These are phyloP conservation scores for Pythium aquatile DNA, from an alignment of 352 stramenopile genomes.

Conservation along the genomic window DNA sequence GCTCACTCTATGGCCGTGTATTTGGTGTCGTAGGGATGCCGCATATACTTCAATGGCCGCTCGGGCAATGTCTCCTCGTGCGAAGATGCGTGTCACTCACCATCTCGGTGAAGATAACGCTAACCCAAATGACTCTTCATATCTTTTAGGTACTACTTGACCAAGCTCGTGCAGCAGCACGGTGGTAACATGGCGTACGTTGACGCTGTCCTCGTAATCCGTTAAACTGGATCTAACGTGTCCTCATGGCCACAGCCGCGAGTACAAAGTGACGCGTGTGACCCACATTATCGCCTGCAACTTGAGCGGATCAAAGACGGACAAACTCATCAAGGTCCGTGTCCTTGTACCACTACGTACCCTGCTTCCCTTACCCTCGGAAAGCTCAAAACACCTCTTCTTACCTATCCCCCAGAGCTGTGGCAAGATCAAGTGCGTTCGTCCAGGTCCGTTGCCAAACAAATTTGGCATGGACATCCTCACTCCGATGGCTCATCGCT, in stretches of 20 bases:
- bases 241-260: neutral
- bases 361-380: no score
- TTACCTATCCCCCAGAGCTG: conserved; percentile 30
- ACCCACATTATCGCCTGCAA: conserved; percentile 84
- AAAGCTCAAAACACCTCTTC: neutral
- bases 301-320: conserved; percentile 68
- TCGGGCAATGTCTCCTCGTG: conserved; percentile 83
- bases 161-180: conserved; percentile 77
- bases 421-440: conserved; percentile 66
- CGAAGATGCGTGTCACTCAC: neutral
- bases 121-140: neutral
- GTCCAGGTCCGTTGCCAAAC: conserved; percentile 35
- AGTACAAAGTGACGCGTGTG: conserved; percentile 40
- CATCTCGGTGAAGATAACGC: no score
- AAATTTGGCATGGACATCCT: no score
- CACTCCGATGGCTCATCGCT: neutral
- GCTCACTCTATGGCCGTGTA: neutral
- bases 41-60: conserved; percentile 77
- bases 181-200: conserved; percentile 63
- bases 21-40: conserved; percentile 47
- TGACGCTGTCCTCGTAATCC: neutral
- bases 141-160: conserved; percentile 67
- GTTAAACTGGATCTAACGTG: neutral
- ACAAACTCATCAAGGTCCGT: conserved; percentile 67
- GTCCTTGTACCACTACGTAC: neutral